Percentiles rank a stretch among this genome's conserved stretches.
Evolutionary conservation across 345 rosid species (phyloP).

Genomic region (Clarkia xantiana): DNA sequence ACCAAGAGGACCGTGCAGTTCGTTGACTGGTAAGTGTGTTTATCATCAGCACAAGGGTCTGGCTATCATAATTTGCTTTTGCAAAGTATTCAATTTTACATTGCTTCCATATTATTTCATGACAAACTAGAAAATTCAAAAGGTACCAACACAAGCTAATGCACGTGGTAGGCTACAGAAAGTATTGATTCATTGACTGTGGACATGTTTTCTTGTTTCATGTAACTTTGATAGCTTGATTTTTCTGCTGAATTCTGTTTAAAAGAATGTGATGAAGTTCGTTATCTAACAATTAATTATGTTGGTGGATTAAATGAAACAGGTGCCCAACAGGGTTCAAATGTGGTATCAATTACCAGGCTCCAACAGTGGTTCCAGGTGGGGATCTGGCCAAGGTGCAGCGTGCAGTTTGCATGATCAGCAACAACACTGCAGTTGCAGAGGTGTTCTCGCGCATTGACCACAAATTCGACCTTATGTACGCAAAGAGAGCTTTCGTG

Average conservation of each 20-base stretch:
- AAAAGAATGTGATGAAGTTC: neutral
- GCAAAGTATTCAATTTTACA: too few relatives aligned
- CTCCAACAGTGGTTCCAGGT: conserved; percentile 54
- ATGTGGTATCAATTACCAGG: conserved; percentile 54
- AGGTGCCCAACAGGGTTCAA: conserved; percentile 68
- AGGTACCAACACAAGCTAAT: too few relatives aligned
- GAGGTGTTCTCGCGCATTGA: conserved; percentile 55
- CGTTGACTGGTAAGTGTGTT: conserved; percentile 42
- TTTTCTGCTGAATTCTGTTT: too few relatives aligned
- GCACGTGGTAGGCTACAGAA: too few relatives aligned
- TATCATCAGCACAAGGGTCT: too few relatives aligned
- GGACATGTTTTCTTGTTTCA: too few relatives aligned
- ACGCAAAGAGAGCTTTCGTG: conserved; percentile 56
- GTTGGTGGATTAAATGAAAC: neutral
- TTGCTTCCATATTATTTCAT: too few relatives aligned
- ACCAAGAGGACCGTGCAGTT: conserved; percentile 52
- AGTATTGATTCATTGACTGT: too few relatives aligned
- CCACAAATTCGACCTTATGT: conserved; percentile 62
- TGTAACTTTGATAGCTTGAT: too few relatives aligned
- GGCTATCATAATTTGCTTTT: too few relatives aligned
- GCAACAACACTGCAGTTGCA: conserved; percentile 62
- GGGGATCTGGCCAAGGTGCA: conserved; percentile 59
- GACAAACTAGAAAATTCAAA: too few relatives aligned
- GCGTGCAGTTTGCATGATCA: conserved; percentile 61
- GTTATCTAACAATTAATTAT: neutral